Evolutionary conservation across 2,329 filamentous ascomycete genomes (phyloP), one percentile per base, ranked within the genome.

Genomic region (Fusarium continuum): DNA sequence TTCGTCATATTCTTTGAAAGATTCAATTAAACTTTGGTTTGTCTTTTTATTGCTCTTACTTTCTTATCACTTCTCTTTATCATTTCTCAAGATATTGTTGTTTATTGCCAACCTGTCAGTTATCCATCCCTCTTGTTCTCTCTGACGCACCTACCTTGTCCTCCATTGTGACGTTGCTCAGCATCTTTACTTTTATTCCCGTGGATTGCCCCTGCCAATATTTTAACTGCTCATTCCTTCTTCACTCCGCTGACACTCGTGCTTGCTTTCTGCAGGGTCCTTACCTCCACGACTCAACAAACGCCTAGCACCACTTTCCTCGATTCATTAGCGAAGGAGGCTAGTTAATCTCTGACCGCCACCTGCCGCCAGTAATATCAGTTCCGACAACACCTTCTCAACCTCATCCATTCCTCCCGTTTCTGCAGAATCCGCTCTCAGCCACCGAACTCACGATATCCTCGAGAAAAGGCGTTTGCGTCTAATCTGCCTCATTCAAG

Each of bases 301-400:
- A 32, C 28, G 28, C 46, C 23, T 41, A 25, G 40, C 32, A 23
- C 36, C 35, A 40, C 36, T 16, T 46, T 34, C 38, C 47, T 60
- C 58, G 45, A 64, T 43, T 46, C 26, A 32, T 35, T 55, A 31
- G 48, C 32, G 63, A 59, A 34, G 6, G 36, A 43, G 45, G 39
- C 62, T 66, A 66, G 63, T 53, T 43, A 26, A 40, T 28, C 43
- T 48, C 36, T 64, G 62, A 64, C 62, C 62, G 62, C 63, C 58
- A 53, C 41, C 62, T 57, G 34, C 32, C 28, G 35, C 62, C 48
- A 41, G 22, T 36, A 53, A 31, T 55, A 50, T 47, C 43, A 57
- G 35, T 52, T 28, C 46, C 22, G 25, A 32, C 22, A 19, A 43
- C 45, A 55, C 39, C 43, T 46, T 55, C 40, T 46, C 38, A 41